phyloP scores from a whole-genome alignment of 2,329 filamentous ascomycete species.

The Tolypocladium paradoxum region DNA sequence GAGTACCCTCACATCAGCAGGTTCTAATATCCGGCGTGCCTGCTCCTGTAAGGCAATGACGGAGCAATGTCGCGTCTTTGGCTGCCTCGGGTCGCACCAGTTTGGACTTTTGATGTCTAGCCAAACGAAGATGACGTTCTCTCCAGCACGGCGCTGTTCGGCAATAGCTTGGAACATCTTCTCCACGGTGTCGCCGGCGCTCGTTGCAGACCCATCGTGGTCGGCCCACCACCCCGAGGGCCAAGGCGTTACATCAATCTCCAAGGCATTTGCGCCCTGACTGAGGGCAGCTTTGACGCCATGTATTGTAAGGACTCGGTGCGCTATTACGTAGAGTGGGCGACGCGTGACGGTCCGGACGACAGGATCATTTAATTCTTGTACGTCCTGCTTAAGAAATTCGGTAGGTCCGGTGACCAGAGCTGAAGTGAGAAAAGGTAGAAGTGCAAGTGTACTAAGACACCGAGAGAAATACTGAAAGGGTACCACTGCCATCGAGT shows the following conservation, averaged over 20 bases:
- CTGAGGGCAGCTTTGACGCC: neutral
- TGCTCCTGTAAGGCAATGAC: neutral
- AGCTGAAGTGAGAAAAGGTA: too few relatives aligned
- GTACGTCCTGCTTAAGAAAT: too few relatives aligned
- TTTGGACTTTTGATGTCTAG: constrained; percentile 4
- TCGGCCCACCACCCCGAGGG: constrained; percentile 1
- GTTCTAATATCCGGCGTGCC: neutral
- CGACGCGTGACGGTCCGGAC: too few relatives aligned
- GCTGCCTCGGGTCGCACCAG: neutral
- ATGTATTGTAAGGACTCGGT: neutral
- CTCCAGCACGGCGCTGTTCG: neutral
- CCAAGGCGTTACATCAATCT: neutral
- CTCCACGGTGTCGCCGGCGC: neutral
- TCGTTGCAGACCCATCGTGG: neutral
- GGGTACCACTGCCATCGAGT: too few relatives aligned
- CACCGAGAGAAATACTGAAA: too few relatives aligned
- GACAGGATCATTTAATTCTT: too few relatives aligned
- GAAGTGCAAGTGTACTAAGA: too few relatives aligned
- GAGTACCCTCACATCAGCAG: neutral
- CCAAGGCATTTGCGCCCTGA: constrained; percentile 3
- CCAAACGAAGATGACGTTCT: constrained; percentile 3
- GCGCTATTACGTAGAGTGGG: too few relatives aligned
- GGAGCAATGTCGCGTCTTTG: neutral
- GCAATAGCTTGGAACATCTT: neutral
- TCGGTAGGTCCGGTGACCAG: too few relatives aligned